These are phyloP conservation scores for Melampsora americana DNA, from an alignment of 1,284 basidiomycete species.

Conservation along the genomic window DNA sequence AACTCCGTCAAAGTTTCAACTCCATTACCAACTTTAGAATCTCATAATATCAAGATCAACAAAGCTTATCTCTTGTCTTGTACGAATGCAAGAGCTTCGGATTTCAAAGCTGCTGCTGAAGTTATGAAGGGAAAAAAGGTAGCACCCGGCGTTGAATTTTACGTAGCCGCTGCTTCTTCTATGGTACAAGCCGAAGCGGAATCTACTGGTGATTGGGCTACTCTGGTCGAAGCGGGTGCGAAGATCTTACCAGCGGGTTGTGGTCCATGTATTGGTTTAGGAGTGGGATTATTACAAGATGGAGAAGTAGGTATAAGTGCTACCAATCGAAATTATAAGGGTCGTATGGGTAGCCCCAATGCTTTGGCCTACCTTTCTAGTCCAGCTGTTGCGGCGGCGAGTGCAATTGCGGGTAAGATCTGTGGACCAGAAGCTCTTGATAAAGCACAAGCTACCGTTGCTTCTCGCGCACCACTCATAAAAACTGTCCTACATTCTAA, in stretches of 20 bases:
- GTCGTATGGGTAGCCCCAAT: constrained; percentile 92
- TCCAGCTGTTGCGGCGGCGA: constrained; percentile 93
- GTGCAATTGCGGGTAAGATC: constrained; percentile 86
- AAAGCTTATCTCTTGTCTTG: constrained; percentile 99
- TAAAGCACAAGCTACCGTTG: constrained; percentile 1
- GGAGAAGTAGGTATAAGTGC: constrained; percentile 94
- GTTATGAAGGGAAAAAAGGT: constrained; percentile 82
- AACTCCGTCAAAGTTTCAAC: constrained; percentile 97
- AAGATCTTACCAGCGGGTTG: constrained; percentile 91
- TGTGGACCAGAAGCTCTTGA: constrained; percentile 65
- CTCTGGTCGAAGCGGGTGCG: constrained; percentile 79
- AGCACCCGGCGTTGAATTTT: constrained; percentile 89
- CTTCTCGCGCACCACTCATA: neutral
- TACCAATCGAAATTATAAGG: constrained; percentile 98
- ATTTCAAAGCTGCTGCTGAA: constrained; percentile 84
- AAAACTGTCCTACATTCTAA: constrained; percentile 6
- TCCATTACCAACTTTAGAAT: constrained; percentile 75
- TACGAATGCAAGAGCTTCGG: constrained; percentile 94
- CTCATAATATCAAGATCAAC: constrained; percentile 75
- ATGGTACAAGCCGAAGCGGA: constrained; percentile 88
- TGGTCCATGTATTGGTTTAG: constrained; percentile 95
- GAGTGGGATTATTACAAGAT: constrained; percentile 85
- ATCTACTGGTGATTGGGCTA: constrained; percentile 79
- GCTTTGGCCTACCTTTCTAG: constrained; percentile 93
- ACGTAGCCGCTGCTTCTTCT: constrained; percentile 91